Conservation (phyloP, 345 rosid genomes). For the Gossypioides kirkii region DNA sequence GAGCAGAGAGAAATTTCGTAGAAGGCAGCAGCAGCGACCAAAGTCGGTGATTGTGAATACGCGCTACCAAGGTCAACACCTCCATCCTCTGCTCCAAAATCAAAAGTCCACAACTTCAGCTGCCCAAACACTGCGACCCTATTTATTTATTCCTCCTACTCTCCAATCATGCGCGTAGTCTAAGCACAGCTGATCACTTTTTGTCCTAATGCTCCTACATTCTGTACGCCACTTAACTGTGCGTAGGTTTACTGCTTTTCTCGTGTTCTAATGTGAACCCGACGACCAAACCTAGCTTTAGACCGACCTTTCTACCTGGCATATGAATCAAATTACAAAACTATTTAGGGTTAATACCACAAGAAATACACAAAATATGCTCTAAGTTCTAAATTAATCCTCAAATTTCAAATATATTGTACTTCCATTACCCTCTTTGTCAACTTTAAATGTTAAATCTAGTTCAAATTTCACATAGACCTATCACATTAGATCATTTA, state of each 20-base stretch:
- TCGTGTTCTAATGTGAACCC: slow-evolving; percentile 31
- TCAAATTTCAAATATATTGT: no score
- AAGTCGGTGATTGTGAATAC: slow-evolving; percentile 4
- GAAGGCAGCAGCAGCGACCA: not conserved
- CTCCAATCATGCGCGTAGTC: slow-evolving; percentile 4
- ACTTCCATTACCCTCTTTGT: no score
- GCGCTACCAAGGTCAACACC: not conserved
- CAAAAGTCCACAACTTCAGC: slow-evolving; percentile 6
- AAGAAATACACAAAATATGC: no score
- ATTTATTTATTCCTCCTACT: not conserved
- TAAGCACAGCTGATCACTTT: not conserved
- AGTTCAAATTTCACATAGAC: no score
- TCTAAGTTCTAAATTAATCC: no score
- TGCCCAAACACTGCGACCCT: not conserved
- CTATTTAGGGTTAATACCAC: not conserved
- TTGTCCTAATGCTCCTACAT: not conserved
- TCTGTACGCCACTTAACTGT: not conserved
- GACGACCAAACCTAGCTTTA: slow-evolving; percentile 26
- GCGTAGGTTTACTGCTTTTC: slow-evolving; percentile 6
- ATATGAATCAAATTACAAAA: not conserved
- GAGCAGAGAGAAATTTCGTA: not conserved
- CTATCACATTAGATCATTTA: no score
- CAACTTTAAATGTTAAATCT: no score
- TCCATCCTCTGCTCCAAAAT: not conserved
- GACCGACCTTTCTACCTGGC: slow-evolving; percentile 6